These are phyloP conservation scores for Talaromyces rugulosus DNA, from an alignment of 2,329 filamentous ascomycete genomes.

Conservation along the genomic window DNA sequence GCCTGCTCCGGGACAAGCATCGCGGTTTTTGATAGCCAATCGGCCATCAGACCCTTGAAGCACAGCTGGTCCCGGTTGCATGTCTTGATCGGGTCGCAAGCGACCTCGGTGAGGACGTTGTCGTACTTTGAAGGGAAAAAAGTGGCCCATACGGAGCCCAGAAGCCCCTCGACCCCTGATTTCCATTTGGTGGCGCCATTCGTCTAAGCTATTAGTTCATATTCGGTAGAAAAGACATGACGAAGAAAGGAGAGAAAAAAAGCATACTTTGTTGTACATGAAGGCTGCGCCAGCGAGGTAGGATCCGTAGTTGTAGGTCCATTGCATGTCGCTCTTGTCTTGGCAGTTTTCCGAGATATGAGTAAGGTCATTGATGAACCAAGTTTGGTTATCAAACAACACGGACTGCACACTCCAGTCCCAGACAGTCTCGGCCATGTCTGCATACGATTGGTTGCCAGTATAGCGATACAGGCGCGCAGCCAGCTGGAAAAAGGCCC, in stretches of 20 bases:
- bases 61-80: slow-evolving; percentile 62
- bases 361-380: slow-evolving; percentile 39
- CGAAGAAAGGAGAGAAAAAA: not conserved
- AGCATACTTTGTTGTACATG: slow-evolving; percentile 52
- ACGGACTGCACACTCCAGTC: slow-evolving; percentile 52
- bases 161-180: slow-evolving; percentile 46
- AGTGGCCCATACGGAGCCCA: slow-evolving; percentile 42
- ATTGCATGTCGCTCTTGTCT: slow-evolving; percentile 49
- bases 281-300: slow-evolving; percentile 53
- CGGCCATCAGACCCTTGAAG: slow-evolving; percentile 63
- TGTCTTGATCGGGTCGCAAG: slow-evolving; percentile 52
- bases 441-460: slow-evolving; percentile 66
- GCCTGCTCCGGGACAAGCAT: slow-evolving; percentile 56
- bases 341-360: slow-evolving; percentile 49
- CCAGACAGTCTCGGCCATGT: slow-evolving; percentile 67
- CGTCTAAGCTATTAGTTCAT: slow-evolving; percentile 24
- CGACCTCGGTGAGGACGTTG: slow-evolving; percentile 55
- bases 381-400: slow-evolving; percentile 45
- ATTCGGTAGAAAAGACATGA: not conserved
- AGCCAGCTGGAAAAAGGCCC: slow-evolving; percentile 50
- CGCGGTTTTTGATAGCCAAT: slow-evolving; percentile 56
- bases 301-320: slow-evolving; percentile 56
- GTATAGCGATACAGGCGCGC: slow-evolving; percentile 70
- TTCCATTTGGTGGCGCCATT: slow-evolving; percentile 50
- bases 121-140: slow-evolving; percentile 51